Percentiles rank a stretch among this genome's conserved stretches.
These are phyloP conservation scores for Orbilia javanica DNA, from an alignment of 2,329 filamentous ascomycete species.

Conservation along the genomic window DNA sequence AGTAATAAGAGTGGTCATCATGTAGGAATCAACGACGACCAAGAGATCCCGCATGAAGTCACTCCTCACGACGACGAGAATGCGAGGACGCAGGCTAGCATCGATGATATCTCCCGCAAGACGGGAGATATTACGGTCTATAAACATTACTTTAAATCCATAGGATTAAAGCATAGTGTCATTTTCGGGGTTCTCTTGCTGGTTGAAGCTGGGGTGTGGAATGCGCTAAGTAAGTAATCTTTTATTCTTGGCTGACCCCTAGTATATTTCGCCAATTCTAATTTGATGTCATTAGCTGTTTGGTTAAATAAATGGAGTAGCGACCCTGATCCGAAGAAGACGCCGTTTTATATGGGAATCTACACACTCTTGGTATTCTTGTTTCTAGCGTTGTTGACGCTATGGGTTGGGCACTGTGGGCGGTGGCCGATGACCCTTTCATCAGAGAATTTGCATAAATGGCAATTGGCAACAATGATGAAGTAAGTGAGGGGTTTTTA, in stretches of 20 bases:
- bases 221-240: constrained; percentile 18
- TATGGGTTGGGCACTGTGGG: constrained; percentile 33
- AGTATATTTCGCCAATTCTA: background rate
- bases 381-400: background rate
- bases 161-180: constrained; percentile 32
- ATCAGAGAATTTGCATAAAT: constrained; percentile 38
- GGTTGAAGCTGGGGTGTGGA: constrained; percentile 27
- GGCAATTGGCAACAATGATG: constrained; percentile 56
- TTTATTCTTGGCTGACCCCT: background rate
- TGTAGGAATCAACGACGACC: constrained; percentile 37
- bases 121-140: constrained; percentile 46
- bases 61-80: constrained; percentile 24
- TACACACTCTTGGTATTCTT: constrained; percentile 37
- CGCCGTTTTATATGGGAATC: constrained; percentile 51
- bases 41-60: constrained; percentile 35
- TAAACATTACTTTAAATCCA: constrained; percentile 48
- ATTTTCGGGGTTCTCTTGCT: constrained; percentile 26
- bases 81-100: constrained; percentile 13
- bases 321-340: constrained; percentile 41
- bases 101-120: constrained; percentile 49
- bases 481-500: constrained; percentile 18
- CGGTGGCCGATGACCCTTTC: constrained; percentile 43
- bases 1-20: background rate
- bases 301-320: constrained; percentile 56
- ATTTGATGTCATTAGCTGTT: constrained; percentile 15